phyloP scores from a whole-genome alignment of 164 flowering plant species.

The Macadamia tetraphylla region DNA sequence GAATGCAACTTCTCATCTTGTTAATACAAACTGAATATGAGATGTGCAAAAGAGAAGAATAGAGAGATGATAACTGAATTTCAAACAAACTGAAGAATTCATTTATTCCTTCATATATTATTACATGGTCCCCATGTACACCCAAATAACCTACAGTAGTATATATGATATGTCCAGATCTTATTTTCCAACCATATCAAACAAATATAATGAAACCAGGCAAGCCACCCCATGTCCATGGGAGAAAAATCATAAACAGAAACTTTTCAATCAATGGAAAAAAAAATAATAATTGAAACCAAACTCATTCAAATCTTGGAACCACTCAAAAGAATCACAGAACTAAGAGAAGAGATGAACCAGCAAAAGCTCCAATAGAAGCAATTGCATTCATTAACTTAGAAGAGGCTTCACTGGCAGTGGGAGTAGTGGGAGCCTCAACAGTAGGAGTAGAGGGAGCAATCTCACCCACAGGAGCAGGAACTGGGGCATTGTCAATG shows the following conservation, averaged over 20 bases:
- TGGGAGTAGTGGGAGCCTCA: constrained; percentile 6
- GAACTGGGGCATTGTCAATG: constrained; percentile 29
- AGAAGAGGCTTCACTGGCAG: constrained; percentile 35
- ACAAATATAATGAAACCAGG: background rate
- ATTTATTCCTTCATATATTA: background rate
- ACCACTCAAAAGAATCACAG: constrained; percentile 13
- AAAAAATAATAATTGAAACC: background rate
- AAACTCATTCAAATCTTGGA: constrained; percentile 2
- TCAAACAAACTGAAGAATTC: background rate
- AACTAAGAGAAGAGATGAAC: constrained; percentile 35
- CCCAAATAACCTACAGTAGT: background rate
- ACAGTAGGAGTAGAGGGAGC: constrained; percentile 36
- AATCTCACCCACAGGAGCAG: constrained; percentile 37
- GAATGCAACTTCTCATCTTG: too few relatives aligned
- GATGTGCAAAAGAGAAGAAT: too few relatives aligned
- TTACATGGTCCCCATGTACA: background rate
- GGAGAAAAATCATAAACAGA: background rate
- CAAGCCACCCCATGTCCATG: background rate
- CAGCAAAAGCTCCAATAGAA: constrained; percentile 38
- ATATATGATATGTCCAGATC: background rate
- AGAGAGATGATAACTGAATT: background rate
- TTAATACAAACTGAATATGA: too few relatives aligned
- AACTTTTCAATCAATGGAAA: background rate
- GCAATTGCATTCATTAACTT: constrained; percentile 16
- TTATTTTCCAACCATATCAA: constrained; percentile 7